Evolutionary conservation across 495 filamentous ascomycete species (phyloP), one percentile per base, ranked within the genome.

Genomic region (Penicillium simplicissimum): DNA sequence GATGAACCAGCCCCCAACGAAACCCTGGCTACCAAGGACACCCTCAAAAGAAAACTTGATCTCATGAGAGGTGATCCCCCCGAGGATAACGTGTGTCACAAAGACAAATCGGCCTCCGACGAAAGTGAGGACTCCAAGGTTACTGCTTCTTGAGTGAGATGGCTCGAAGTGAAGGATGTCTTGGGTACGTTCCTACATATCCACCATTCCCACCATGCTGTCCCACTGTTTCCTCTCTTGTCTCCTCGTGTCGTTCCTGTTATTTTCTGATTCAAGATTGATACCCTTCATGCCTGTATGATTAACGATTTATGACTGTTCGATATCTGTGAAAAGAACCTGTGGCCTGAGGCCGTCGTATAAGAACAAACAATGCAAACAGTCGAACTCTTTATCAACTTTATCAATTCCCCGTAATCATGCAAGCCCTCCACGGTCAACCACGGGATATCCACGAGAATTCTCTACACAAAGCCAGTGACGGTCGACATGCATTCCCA

Each of bases 331-430:
- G 9, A 8, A 23, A 31, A 7, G 11, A 28, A n/a, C 11, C 13
- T 49, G 7, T 6, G 14, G 45, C 23, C 45, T 49, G 3, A 49
- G 45, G 45, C 45, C 45, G 28, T 49, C 4, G 2, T 8, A 8
- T 5, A 4, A 19, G 35, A 33, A 51, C 65, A 67, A 67, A 67
- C 65, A 61, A 10, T 67, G 55, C 65, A 67, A 67, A 67, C 65
- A 34, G 14, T 25, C 17, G 38, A 60, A 19, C 49, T 53, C 34
- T 52, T 52, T 17, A 33, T 40, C 51, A 58, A 25, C 34, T 64
- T 42, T 53, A 53, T 53, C 51, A 37, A 36, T 53, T 52, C 34
- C 28, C 31, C n/a, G 11, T 37, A 23, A 21, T 34, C 33, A 53
- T 0, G n/a, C 11, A 25, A 49, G 42, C 23, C 6, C 45, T 49